Evolutionary conservation across 805 yeast genomes (phyloP), one percentile per base, ranked within the genome.

Genomic region (Candida pini): DNA sequence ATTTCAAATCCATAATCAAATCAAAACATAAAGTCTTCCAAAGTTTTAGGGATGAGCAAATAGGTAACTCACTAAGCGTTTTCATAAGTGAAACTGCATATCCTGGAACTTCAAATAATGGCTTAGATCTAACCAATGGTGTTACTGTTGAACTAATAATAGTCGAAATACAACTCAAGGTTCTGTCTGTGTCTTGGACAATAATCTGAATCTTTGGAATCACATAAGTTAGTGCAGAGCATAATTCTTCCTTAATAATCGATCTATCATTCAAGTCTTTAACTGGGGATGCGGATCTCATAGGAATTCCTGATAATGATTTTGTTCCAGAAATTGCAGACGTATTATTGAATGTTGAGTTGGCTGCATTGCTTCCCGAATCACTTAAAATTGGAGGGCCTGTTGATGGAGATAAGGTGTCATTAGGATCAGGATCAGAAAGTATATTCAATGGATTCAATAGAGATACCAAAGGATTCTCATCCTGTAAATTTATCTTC

Each of bases 21-120:
- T 90, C 97, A 27, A 62, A 64, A 1, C 88, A 69, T 16, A 77
- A 40, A 3, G 68, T 52, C 47, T 73, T 81, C 94, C 96, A 84
- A 2, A 59, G 64, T 49, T 69, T 81, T 39, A 58, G 59, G 47
- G 38, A 67, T 51, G 45, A 50, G 31, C 51, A 56, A 26, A 43
- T 56, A 48, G 47, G 62, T 69, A 46, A 58, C 38, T 40, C 54
- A 27, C 53, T 48, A 2, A 68, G 36, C 4, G 51, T 44, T 3
- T 51, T 53, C 15, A 81, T 48, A 16, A 87, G 57, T 2, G 63
- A 56, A 13, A 81, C 35, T 2, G 72, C 63, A 38, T 65, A 62
- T 0, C 46, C 35, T 2, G 74, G 62, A 5, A 72, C 53, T 2
- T 62, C 62, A 13, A 47, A 41, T 16, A 66, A 55, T 39, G 51